Base-by-base conservation (phyloP, 1,139 yeast species). In the Sugiyamaella grinbergsii region DNA sequence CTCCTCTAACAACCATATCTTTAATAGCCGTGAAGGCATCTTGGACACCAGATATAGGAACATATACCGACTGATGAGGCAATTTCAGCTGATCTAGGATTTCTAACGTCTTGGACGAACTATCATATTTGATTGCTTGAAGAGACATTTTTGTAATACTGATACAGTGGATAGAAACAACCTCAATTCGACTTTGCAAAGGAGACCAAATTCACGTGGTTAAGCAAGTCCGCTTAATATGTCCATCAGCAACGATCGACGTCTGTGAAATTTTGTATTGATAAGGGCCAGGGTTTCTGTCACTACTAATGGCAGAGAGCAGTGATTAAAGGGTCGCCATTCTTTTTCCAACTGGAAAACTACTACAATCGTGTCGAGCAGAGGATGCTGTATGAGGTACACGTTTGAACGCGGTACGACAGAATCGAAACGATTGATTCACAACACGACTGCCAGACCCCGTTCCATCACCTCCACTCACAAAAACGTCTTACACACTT, bases 1-100 rank as follows among this genome's bases (percentile, higher is more conserved):
- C 98, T 19, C 98, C 98, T 66, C 98, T 79, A 4, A 94, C 98
- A 63, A 87, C 90, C 98, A 93, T 93, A 54, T 76, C 76, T 65
- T 83, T 84, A 66, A 93, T 93, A 16, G 90, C 95, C 22, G 76
- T 75, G 67, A 72, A 89, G 2, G 95, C 98, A 70, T 85, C 94
- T 47, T 79, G 79, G 34, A 85, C 78, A 24, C 78, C 72, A 29
- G 69, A 58, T 53, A 93, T 79, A 1, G 76, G 66, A 24, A 90
- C 73, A 66, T 88, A 93, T 36, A 73, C 75, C 1, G 95, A 80
- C 50, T 83, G 76, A 61, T 88, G 90, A 0, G 98, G 98, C 40
- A 93, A 77, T 23, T 80, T 69, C 16, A 90, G 75, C 67, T 93
- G 98, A 66, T 93, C 95, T 56, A 93, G 73, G 33, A 91, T 83